phyloP scores from a whole-genome alignment of 148 eudicot species.

The Talinum fruticosum region DNA sequence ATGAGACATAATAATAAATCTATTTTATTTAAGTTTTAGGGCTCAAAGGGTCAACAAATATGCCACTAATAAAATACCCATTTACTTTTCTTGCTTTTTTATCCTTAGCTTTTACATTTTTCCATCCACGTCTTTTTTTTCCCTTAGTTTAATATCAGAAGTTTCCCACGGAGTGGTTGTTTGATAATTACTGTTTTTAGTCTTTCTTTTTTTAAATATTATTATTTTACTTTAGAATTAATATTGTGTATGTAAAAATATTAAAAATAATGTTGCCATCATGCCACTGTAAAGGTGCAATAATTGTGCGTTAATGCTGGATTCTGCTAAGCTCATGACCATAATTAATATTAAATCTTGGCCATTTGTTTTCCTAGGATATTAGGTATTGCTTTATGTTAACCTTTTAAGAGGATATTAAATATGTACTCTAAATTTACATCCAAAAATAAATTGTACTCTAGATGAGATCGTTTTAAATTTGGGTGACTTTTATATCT shows the following conservation, averaged over 20 bases:
- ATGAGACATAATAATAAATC: constrained; percentile 10
- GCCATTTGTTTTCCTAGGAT: too few species aligned
- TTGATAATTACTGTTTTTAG: constrained; percentile 1
- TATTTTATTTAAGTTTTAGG: not conserved
- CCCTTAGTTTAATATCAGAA: not conserved
- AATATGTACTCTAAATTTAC: too few species aligned
- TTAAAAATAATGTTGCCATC: not conserved
- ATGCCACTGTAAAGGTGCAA: not conserved
- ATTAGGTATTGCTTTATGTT: too few species aligned
- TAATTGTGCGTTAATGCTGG: not conserved
- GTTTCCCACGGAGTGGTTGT: constrained; percentile 23
- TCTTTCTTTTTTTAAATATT: not conserved
- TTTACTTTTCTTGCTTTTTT: constrained; percentile 1
- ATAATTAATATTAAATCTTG: not conserved
- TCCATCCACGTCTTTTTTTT: not conserved
- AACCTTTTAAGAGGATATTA: not conserved
- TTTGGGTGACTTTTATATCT: too few species aligned
- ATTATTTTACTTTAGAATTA: too few species aligned
- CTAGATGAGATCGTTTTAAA: too few species aligned
- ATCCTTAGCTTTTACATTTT: not conserved
- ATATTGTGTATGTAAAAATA: not conserved
- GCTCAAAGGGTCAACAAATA: constrained; percentile 4
- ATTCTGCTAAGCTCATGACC: not conserved
- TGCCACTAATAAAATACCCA: constrained; percentile 2
- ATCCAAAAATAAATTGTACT: too few species aligned